phyloP scores from a whole-genome alignment of 108 stramenopile species.

The Nitzschia sp. region DNA sequence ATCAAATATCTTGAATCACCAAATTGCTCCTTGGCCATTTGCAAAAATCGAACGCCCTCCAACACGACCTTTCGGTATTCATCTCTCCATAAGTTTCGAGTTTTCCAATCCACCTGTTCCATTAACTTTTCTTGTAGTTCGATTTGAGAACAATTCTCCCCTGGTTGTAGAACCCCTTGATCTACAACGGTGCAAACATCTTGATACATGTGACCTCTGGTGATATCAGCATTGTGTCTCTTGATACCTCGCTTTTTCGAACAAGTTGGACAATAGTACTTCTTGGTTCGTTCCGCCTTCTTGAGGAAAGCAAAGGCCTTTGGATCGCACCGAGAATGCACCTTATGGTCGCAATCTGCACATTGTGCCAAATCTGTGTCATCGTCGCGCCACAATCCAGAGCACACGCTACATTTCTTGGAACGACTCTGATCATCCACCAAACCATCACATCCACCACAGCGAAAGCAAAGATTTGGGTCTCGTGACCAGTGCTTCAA shows the following conservation, averaged over 20 bases:
- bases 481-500: constrained; percentile 60
- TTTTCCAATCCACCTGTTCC: constrained; percentile 56
- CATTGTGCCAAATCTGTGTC: constrained; percentile 53
- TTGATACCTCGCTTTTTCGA: constrained; percentile 26
- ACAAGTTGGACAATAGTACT: constrained; percentile 50
- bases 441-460: constrained; percentile 65
- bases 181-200: constrained; percentile 31
- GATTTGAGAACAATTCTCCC: constrained; percentile 13
- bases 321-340: constrained; percentile 41
- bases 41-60: constrained; percentile 46
- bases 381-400: constrained; percentile 39
- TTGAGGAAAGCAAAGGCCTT: constrained; percentile 28
- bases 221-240: constrained; percentile 22
- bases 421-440: constrained; percentile 23
- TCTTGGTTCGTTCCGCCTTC: constrained; percentile 8
- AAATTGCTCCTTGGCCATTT: constrained; percentile 28
- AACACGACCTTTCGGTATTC: constrained; percentile 51
- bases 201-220: constrained; percentile 40
- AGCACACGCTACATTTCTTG: constrained; percentile 47
- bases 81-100: constrained; percentile 55
- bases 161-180: constrained; percentile 18
- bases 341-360: constrained; percentile 31
- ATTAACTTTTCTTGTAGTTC: constrained; percentile 49
- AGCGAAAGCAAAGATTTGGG: constrained; percentile 57
- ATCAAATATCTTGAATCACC: constrained; percentile 43